phyloP scores from a whole-genome alignment of 257 asterid species.

The Solanum corneliomulleri region DNA sequence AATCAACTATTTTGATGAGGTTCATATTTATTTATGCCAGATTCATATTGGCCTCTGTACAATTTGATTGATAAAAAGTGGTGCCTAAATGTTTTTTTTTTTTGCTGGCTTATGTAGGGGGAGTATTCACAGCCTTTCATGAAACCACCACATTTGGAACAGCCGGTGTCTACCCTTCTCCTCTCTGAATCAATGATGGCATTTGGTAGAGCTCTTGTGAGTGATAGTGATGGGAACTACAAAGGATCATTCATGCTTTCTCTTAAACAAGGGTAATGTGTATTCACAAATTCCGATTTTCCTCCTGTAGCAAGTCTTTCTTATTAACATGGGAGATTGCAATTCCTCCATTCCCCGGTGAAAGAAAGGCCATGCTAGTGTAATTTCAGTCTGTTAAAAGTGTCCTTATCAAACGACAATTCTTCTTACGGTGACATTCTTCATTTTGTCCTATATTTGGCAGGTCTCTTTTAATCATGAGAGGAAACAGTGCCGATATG shows the following conservation, averaged over 20 bases:
- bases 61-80: not conserved
- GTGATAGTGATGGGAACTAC: slow-evolving; percentile 70
- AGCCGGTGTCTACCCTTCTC: slow-evolving; percentile 78
- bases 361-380: not conserved
- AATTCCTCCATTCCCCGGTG: not conserved
- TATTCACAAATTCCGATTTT: not conserved
- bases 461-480: slow-evolving; percentile 90
- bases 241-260: slow-evolving; percentile 80
- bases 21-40: slow-evolving; percentile 2
- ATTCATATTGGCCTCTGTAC: not conserved
- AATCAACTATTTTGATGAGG: slow-evolving; percentile 91
- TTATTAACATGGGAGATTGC: not conserved
- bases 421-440: not conserved
- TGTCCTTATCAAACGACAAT: not conserved
- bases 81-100: not conserved
- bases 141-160: slow-evolving; percentile 93
- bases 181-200: slow-evolving; percentile 91
- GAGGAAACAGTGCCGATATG: slow-evolving; percentile 83
- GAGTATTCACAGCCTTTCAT: slow-evolving; percentile 93
- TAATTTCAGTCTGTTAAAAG: not conserved
- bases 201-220: slow-evolving; percentile 75
- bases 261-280: slow-evolving; percentile 70
- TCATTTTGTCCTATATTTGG: not conserved
- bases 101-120: slow-evolving; percentile 31
- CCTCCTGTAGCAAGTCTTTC: not conserved